Percentiles rank a stretch among this genome's conserved stretches.
phyloP scores from a whole-genome alignment of 108 stramenopile species.

The Cyclostephanos tholiformis region DNA sequence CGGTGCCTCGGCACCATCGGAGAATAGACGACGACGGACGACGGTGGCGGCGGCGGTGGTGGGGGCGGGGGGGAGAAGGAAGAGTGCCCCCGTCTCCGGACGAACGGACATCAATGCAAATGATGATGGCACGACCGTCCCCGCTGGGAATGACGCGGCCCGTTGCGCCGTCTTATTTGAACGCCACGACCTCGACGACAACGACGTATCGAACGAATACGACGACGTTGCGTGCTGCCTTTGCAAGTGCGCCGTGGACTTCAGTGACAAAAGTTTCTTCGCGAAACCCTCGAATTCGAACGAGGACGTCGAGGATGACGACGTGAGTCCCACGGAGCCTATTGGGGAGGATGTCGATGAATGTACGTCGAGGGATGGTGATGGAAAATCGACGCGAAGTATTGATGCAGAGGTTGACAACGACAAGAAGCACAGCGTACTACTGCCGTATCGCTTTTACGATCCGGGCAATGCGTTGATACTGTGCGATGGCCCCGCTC shows the following conservation, averaged over 20 bases:
- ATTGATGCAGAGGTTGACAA: conserved; percentile 44
- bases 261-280: conserved; percentile 71
- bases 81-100: not conserved
- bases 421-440: conserved; percentile 32
- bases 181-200: not conserved
- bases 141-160: not conserved
- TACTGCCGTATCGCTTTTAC: conserved; percentile 61
- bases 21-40: not conserved
- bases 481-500: conserved; percentile 65
- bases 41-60: not conserved
- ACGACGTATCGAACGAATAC: conserved; percentile 10
- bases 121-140: not conserved
- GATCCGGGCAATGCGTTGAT: conserved; percentile 80
- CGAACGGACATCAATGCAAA: no score
- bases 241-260: conserved; percentile 84
- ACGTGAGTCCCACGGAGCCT: not conserved
- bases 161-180: not conserved
- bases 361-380: not conserved
- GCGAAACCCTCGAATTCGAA: conserved; percentile 4
- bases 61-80: not conserved
- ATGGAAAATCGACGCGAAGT: not conserved
- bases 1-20: not conserved
- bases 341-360: not conserved
- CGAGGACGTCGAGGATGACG: not conserved
- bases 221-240: conserved; percentile 71